These are phyloP conservation scores for Pseudogymnoascus sp. DNA, from an alignment of 2,329 filamentous ascomycete genomes.

Conservation along the genomic window DNA sequence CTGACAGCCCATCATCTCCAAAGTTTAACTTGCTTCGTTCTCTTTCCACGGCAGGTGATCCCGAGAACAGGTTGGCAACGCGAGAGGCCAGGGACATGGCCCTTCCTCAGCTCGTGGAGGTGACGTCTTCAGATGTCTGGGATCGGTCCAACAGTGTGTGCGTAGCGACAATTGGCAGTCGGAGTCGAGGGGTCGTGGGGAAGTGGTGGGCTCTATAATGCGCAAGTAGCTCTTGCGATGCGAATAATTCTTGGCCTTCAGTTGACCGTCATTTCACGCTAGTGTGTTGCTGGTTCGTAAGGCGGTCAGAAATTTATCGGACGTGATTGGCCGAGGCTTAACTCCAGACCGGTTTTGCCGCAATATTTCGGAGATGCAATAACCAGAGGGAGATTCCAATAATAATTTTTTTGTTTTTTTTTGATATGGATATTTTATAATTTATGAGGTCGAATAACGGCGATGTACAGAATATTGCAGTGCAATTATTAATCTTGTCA, in stretches of 20 bases:
- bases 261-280: constrained; percentile 12
- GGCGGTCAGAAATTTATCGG: constrained; percentile 10
- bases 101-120: constrained; percentile 26
- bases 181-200: not conserved
- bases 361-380: constrained; percentile 6
- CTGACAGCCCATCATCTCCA: constrained; percentile 33
- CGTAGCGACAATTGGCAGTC: constrained; percentile 5
- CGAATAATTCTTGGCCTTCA: constrained; percentile 13
- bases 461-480: not conserved
- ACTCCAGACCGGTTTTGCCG: not conserved
- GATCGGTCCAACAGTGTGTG: not conserved
- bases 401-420: not conserved
- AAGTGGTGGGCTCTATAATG: constrained; percentile 5
- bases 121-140: constrained; percentile 13
- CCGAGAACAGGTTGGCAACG: constrained; percentile 46
- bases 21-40: constrained; percentile 28
- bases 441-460: not conserved
- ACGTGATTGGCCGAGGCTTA: not conserved
- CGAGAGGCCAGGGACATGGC: constrained; percentile 54
- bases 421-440: not conserved
- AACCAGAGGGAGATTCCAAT: not conserved
- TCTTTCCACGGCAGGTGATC: constrained; percentile 25
- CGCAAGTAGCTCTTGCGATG: constrained; percentile 1
- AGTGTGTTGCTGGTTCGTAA: constrained; percentile 6
- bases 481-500: not conserved